These are phyloP conservation scores for Metschnikowia chrysomelidarum DNA, from an alignment of 805 yeast species.

Conservation along the genomic window DNA sequence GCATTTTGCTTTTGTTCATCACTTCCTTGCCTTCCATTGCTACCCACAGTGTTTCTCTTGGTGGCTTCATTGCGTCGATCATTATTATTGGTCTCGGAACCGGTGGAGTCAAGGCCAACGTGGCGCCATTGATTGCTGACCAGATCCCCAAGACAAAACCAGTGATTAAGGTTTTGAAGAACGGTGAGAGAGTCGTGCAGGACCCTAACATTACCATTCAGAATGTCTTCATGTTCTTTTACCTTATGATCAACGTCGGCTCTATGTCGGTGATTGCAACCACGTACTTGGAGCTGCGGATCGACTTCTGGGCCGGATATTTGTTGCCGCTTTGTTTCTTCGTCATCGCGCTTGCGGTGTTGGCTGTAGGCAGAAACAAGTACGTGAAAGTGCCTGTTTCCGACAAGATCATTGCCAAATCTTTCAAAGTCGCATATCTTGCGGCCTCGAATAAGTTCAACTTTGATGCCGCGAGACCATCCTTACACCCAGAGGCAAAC, in stretches of 20 bases:
- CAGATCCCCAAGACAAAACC: slow-evolving; percentile 41
- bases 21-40: slow-evolving; percentile 67
- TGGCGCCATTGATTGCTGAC: slow-evolving; percentile 70
- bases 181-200: slow-evolving; percentile 41
- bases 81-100: slow-evolving; percentile 71
- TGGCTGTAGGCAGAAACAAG: slow-evolving; percentile 49
- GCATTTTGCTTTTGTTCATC: slow-evolving; percentile 62
- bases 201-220: slow-evolving; percentile 73
- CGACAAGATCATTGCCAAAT: slow-evolving; percentile 57
- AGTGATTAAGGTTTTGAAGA: slow-evolving; percentile 35
- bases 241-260: slow-evolving; percentile 74
- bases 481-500: slow-evolving; percentile 44
- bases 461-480: slow-evolving; percentile 57
- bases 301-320: slow-evolving; percentile 75
- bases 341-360: slow-evolving; percentile 49
- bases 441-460: slow-evolving; percentile 47
- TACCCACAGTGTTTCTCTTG: slow-evolving; percentile 50
- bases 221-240: slow-evolving; percentile 72
- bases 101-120: slow-evolving; percentile 78
- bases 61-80: slow-evolving; percentile 59
- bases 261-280: slow-evolving; percentile 75
- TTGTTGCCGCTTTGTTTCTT: slow-evolving; percentile 67
- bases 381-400: slow-evolving; percentile 61
- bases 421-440: slow-evolving; percentile 44
- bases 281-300: slow-evolving; percentile 62